Conservation (phyloP, 2,329 filamentous ascomycete genomes). For the Colletotrichum tanaceti region DNA sequence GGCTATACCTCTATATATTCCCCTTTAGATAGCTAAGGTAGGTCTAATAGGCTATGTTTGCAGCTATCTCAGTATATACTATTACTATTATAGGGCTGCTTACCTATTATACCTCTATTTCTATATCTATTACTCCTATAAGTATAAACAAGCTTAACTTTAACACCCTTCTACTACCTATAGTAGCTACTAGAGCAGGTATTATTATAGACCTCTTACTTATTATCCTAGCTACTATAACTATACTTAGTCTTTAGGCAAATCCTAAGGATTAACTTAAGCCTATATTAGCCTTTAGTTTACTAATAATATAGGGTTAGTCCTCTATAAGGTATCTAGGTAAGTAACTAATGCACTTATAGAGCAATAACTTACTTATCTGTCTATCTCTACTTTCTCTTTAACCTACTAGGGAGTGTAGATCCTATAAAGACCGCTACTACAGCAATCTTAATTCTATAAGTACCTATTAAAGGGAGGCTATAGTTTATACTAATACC, state of each 20-base stretch:
- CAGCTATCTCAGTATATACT: not conserved
- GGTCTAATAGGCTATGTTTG: not conserved
- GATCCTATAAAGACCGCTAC: not conserved
- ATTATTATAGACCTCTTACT: not conserved
- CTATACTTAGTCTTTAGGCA: not conserved
- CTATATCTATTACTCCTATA: not conserved
- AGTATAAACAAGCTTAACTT: no score
- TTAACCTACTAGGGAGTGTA: not conserved
- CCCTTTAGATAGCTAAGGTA: not conserved
- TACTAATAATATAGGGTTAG: not conserved
- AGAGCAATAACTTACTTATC: not conserved
- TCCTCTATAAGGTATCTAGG: not conserved
- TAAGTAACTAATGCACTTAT: not conserved
- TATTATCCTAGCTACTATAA: not conserved
- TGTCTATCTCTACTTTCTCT: not conserved
- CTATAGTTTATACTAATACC: not conserved
- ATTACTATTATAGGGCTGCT: not conserved
- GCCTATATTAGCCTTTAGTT: not conserved
- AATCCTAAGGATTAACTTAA: not conserved
- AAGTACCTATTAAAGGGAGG: not conserved
- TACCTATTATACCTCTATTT: not conserved
- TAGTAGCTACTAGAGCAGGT: not conserved
- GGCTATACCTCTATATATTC: not conserved
- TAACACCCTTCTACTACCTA: not conserved
- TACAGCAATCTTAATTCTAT: not conserved